Percentiles rank a stretch among this genome's conserved stretches.
These are phyloP conservation scores for Saccharomycopsis fermentans DNA, from an alignment of 805 yeast genomes.

Conservation along the genomic window DNA sequence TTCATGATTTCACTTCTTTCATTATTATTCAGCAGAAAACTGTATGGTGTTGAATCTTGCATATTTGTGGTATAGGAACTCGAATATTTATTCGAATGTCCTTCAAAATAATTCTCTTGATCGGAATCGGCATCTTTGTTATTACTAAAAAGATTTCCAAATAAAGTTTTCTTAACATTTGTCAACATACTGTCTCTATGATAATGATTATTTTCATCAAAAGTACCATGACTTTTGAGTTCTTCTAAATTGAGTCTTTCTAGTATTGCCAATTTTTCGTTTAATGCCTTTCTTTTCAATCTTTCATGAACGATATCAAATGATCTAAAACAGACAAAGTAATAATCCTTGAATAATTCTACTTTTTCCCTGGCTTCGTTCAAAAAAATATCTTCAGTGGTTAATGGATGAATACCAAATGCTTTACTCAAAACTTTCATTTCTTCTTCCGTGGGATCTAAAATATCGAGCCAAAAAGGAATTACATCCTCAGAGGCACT, in stretches of 20 bases:
- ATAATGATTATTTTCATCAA: neutral
- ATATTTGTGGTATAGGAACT: neutral
- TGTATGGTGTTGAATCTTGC: too few relatives aligned
- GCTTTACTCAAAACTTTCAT: constrained; percentile 86
- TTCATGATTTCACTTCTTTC: neutral
- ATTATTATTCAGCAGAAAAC: neutral
- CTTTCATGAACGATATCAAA: constrained; percentile 75
- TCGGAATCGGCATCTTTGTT: neutral
- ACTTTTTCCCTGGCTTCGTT: constrained; percentile 96
- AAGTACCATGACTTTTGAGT: constrained; percentile 1
- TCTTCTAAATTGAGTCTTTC: constrained; percentile 11
- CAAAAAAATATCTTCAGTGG: constrained; percentile 87
- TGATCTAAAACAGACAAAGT: constrained; percentile 81
- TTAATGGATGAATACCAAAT: constrained; percentile 91
- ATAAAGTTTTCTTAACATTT: constrained; percentile 1
- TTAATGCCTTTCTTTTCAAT: constrained; percentile 26
- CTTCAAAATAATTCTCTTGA: constrained; percentile 3
- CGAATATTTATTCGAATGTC: neutral
- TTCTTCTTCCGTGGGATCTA: constrained; percentile 93
- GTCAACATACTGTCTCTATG: neutral
- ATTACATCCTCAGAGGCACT: constrained; percentile 30
- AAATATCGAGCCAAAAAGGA: constrained; percentile 90
- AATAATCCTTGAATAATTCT: constrained; percentile 82
- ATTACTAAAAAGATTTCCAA: constrained; percentile 1
- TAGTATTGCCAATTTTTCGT: constrained; percentile 24